Conservation (phyloP, 352 stramenopile genomes). For the Pythium coloratum region DNA sequence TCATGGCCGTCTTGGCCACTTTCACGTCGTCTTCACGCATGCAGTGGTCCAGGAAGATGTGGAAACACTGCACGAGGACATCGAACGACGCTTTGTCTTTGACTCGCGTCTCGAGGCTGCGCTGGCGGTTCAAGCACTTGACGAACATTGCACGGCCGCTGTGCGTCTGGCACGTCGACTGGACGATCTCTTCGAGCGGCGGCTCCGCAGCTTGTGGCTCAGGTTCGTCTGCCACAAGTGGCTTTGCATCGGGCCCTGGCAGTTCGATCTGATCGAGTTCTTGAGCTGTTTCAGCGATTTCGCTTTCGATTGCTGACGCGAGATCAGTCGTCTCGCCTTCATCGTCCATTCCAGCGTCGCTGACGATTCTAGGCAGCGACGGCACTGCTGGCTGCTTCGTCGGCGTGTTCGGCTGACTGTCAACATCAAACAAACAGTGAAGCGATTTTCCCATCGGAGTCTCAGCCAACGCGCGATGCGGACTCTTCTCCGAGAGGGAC, state of each 20-base stretch:
- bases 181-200: slow-evolving; percentile 21
- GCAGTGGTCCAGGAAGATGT: slow-evolving; percentile 74
- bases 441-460: slow-evolving; percentile 59
- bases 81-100: slow-evolving; percentile 61
- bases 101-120: slow-evolving; percentile 76
- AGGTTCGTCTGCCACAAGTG: background rate
- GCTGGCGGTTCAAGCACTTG: slow-evolving; percentile 79
- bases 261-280: slow-evolving; percentile 3
- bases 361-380: slow-evolving; percentile 10
- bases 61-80: slow-evolving; percentile 61
- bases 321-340: slow-evolving; percentile 13
- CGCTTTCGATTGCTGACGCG: slow-evolving; percentile 21
- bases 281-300: slow-evolving; percentile 2
- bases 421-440: slow-evolving; percentile 48
- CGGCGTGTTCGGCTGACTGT: slow-evolving; percentile 31
- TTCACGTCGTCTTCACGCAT: slow-evolving; percentile 80
- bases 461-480: slow-evolving; percentile 51
- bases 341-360: slow-evolving; percentile 1
- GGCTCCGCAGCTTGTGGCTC: background rate
- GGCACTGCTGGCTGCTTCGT: slow-evolving; percentile 18
- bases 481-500: slow-evolving; percentile 26
- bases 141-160: slow-evolving; percentile 71
- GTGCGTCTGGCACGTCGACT: slow-evolving; percentile 27
- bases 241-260: background rate
- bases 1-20: slow-evolving; percentile 86